Conservation (phyloP, 2,329 filamentous ascomycete genomes). For the Pezicula neosporulosa region DNA sequence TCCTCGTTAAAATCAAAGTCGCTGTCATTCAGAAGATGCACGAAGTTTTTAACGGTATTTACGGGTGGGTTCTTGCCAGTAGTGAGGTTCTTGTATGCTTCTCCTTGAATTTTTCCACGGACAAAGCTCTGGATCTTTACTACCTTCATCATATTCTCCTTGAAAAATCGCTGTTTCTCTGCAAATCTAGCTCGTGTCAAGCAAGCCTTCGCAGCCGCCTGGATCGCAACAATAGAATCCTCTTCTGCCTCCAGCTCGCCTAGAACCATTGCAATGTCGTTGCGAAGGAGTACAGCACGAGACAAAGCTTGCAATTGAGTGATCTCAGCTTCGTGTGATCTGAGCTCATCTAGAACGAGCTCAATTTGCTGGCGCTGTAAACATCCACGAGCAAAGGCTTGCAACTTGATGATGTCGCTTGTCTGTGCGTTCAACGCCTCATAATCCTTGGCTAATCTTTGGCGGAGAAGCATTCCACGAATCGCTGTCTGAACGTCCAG, state of each 20-base stretch:
- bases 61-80: constrained; percentile 96
- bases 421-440: constrained; percentile 56
- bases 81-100: constrained; percentile 96
- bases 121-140: constrained; percentile 98
- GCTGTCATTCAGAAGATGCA: constrained; percentile 95
- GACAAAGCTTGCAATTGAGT: constrained; percentile 70
- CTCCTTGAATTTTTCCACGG: constrained; percentile 89
- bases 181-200: constrained; percentile 72
- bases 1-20: constrained; percentile 99
- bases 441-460: constrained; percentile 43
- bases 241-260: constrained; percentile 80
- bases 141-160: constrained; percentile 97
- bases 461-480: constrained; percentile 59
- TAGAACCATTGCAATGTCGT: constrained; percentile 69
- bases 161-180: constrained; percentile 85
- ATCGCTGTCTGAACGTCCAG: constrained; percentile 54
- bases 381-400: constrained; percentile 65
- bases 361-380: constrained; percentile 57
- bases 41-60: constrained; percentile 95
- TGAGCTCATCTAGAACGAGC: constrained; percentile 65
- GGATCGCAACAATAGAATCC: constrained; percentile 69
- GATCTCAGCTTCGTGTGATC: constrained; percentile 64
- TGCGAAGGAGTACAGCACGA: constrained; percentile 75
- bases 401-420: constrained; percentile 55
- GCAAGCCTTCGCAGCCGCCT: constrained; percentile 70